phyloP scores from a whole-genome alignment of 257 asterid genomes.

The Anisodus acutangulus region DNA sequence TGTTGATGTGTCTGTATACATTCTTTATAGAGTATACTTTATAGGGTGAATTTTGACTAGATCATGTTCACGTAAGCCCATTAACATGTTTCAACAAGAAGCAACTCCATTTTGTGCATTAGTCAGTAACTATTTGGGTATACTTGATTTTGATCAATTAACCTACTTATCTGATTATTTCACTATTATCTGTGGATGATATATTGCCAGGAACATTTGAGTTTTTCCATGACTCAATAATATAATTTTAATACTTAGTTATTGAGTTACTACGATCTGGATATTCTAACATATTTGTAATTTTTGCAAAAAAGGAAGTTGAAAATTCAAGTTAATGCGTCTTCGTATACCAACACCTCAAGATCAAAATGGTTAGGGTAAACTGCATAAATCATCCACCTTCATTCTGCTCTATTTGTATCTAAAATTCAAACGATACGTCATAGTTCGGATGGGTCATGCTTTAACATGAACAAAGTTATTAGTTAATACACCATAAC shows the following conservation, averaged over 20 bases:
- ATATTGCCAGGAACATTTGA: neutral
- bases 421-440: neutral
- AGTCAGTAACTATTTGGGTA: neutral
- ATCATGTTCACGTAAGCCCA: neutral
- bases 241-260: neutral
- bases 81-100: slow-evolving; percentile 15
- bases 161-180: neutral
- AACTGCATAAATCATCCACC: neutral
- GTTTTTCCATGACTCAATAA: neutral
- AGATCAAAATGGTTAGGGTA: neutral
- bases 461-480: neutral
- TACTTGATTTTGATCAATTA: neutral
- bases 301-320: neutral
- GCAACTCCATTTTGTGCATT: neutral
- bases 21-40: neutral
- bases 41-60: neutral
- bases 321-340: too few species aligned
- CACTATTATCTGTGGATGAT: neutral
- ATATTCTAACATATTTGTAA: neutral
- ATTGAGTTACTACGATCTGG: neutral
- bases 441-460: neutral
- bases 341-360: neutral
- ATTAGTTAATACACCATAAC: neutral
- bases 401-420: neutral
- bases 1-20: neutral